These are phyloP conservation scores for Monosporozyma aerobia DNA, from an alignment of 805 yeast genomes.

Conservation along the genomic window DNA sequence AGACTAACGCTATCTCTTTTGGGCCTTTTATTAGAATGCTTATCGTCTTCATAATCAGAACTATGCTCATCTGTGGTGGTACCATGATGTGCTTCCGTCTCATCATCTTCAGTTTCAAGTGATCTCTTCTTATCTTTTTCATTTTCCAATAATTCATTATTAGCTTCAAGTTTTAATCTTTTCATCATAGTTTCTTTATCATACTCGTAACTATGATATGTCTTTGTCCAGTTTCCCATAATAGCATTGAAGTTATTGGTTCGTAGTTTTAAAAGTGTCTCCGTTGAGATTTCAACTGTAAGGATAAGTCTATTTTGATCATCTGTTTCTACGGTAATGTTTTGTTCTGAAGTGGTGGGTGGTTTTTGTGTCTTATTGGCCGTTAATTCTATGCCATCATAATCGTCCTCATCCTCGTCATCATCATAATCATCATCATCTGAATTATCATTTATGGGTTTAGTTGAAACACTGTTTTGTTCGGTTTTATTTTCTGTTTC, in stretches of 20 bases:
- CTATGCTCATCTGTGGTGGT: slow-evolving; percentile 7
- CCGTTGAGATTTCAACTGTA: slow-evolving; percentile 30
- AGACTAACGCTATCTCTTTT: slow-evolving; percentile 17
- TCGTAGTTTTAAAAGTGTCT: slow-evolving; percentile 28
- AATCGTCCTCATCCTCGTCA: slow-evolving; percentile 11
- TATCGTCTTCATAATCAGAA: slow-evolving; percentile 11
- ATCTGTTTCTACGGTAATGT: slow-evolving; percentile 12
- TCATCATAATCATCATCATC: slow-evolving; percentile 14
- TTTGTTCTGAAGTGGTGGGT: background rate
- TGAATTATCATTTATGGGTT: slow-evolving; percentile 2
- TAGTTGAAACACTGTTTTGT: background rate
- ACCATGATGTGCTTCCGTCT: background rate
- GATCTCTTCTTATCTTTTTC: slow-evolving; percentile 20
- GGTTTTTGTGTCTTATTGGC: background rate
- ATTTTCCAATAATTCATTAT: slow-evolving; percentile 54
- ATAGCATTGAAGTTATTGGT: slow-evolving; percentile 28
- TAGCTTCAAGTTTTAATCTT: slow-evolving; percentile 67
- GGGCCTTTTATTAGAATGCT: slow-evolving; percentile 14
- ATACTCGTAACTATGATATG: slow-evolving; percentile 68
- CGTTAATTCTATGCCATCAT: background rate
- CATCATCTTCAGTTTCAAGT: slow-evolving; percentile 9
- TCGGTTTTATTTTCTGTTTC: slow-evolving; percentile 1
- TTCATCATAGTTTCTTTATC: slow-evolving; percentile 68
- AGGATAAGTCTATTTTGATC: slow-evolving; percentile 15
- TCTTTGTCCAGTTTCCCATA: slow-evolving; percentile 58